Conservation (phyloP, 306 rosid species). For the Carpinus fangiana region DNA sequence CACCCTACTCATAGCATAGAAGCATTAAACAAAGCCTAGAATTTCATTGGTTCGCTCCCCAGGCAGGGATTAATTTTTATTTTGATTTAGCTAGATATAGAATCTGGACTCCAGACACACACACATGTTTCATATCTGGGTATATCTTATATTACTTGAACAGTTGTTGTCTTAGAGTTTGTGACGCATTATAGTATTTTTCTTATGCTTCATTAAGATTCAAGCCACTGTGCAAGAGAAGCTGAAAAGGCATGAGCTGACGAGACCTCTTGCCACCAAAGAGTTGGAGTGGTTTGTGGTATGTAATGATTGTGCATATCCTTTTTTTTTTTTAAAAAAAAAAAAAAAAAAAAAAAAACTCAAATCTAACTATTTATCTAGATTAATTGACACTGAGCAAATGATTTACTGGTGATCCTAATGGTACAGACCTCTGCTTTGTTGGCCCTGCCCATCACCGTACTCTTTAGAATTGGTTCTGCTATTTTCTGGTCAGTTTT, state of each 20-base stretch:
- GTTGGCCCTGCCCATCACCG: slow-evolving; percentile 78
- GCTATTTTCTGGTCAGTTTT: slow-evolving; percentile 67
- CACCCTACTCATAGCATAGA: background rate
- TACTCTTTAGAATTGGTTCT: slow-evolving; percentile 62
- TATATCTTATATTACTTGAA: background rate
- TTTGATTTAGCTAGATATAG: background rate
- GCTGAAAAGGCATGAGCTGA: slow-evolving; percentile 73
- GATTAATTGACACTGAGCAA: slow-evolving; percentile 26
- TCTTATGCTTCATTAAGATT: slow-evolving; percentile 52
- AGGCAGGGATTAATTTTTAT: background rate
- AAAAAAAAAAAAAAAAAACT: background rate
- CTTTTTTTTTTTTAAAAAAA: background rate
- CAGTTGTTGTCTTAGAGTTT: background rate
- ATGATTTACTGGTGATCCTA: slow-evolving; percentile 14
- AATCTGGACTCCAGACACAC: background rate
- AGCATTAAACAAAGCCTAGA: background rate
- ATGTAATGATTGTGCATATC: slow-evolving; percentile 30
- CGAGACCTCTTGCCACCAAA: slow-evolving; percentile 76
- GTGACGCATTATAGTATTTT: slow-evolving; percentile 7
- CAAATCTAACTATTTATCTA: background rate
- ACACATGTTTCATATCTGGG: background rate
- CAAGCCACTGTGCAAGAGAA: slow-evolving; percentile 67
- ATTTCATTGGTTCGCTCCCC: no score
- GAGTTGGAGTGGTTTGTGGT: slow-evolving; percentile 99
- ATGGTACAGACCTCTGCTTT: slow-evolving; percentile 89